Evolutionary conservation across 805 yeast genomes (phyloP), one percentile per base, ranked within the genome.

Genomic region (Yarrowia sp.): DNA sequence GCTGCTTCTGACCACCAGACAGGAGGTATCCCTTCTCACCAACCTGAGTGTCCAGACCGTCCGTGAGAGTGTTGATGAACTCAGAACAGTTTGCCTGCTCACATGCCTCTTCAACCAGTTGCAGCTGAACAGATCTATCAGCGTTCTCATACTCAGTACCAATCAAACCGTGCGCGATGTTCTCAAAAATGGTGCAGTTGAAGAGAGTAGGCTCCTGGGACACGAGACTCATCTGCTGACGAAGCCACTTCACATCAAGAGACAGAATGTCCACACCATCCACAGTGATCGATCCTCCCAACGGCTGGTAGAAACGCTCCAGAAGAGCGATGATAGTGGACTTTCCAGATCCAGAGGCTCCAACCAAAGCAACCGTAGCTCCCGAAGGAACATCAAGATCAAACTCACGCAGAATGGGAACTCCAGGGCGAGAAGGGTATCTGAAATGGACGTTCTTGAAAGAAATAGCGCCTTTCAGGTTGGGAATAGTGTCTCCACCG

Each of bases 141-240:
- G 77, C 76, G 65, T 72, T 42, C 63, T 91, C 92, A 38, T 80
- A 83, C 21, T 31, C 38, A 68, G 88, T 77, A 1, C 97, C 89
- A 35, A 81, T 77, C 58, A 90, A 76, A 16, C 98, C 99, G 73
- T 89, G 92, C 62, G 92, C 79, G 39, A 93, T 85, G 70, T 93
- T 93, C 69, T 93, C 97, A 70, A 85, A 77, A 46, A 93, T 90
- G 1, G 96, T 80, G 61, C 90, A 97, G 68, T 91, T 88, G 76
- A 94, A 93, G 42, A 93, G 76, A 3, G 97, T 96, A 0, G 98
- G 96, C 66, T 93, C 97, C 73, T 93, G 99, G 4, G 97, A 97
- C 2, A 93, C 98, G 25, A 90, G 87, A 53, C 97, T 97, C 62
- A 94, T 82, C 38, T 83, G 79, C 63, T 76, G 81, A 68, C 99